Percentiles rank a stretch among this genome's conserved stretches.
phyloP scores from a whole-genome alignment of 768 basidiomycete species.

The Mycena haematopus region DNA sequence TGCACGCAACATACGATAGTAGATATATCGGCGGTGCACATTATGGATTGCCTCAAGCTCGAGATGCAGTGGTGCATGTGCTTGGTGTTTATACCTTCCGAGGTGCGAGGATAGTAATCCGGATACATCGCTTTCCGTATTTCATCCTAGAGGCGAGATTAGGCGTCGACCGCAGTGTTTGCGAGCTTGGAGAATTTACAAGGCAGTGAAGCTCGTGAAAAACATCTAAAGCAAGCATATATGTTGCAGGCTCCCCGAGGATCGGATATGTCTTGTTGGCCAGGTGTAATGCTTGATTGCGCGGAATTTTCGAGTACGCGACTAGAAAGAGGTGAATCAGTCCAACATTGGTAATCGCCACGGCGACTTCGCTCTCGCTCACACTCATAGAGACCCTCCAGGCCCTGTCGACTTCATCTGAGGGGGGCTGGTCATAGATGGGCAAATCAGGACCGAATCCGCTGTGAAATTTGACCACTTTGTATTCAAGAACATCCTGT shows the following conservation, averaged over 20 bases:
- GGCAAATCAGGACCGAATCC: conserved; percentile 30
- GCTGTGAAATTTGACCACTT: conserved; percentile 33
- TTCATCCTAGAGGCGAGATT: conserved; percentile 26
- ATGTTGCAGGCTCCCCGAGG: conserved; percentile 31
- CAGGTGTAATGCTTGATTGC: conserved; percentile 31
- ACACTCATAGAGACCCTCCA: conserved; percentile 34
- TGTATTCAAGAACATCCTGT: conserved; percentile 30
- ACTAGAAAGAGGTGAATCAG: conserved; percentile 23
- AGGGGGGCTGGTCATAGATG: conserved; percentile 32
- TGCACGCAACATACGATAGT: conserved; percentile 25
- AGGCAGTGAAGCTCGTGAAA: conserved; percentile 37
- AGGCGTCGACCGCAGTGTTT: background rate
- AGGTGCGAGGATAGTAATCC: conserved; percentile 27
- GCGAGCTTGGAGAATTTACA: conserved; percentile 16
- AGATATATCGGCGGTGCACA: conserved; percentile 33
- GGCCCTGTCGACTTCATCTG: conserved; percentile 34
- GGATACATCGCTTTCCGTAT: conserved; percentile 34
- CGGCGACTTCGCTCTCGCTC: background rate
- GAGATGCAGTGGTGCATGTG: conserved; percentile 36
- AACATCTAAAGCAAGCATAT: conserved; percentile 34
- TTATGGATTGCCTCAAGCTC: conserved; percentile 34
- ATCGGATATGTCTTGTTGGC: conserved; percentile 35
- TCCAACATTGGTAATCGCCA: background rate
- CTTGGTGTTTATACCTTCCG: conserved; percentile 31
- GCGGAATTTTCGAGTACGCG: conserved; percentile 33